A percentile compares a stretch with the other conserved stretches of the same genome.
Conservation (phyloP, 805 yeast genomes). For the Hanseniaspora pseudoguilliermondii region DNA sequence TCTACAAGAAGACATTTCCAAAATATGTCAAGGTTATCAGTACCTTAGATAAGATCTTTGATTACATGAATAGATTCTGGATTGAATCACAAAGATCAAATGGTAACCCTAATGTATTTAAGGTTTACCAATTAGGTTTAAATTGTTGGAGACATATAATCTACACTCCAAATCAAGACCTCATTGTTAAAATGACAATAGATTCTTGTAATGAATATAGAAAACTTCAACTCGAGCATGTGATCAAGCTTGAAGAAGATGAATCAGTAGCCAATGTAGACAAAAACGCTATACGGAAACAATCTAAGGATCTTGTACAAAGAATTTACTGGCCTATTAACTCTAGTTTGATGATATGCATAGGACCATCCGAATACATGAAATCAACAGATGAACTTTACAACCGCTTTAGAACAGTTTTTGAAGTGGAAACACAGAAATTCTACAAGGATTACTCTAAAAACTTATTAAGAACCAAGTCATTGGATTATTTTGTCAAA, state of each 20-base stretch:
- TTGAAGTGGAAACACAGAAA: conserved; percentile 21
- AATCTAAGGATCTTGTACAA: conserved; percentile 4
- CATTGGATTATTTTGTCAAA: conserved; percentile 80
- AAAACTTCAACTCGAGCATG: conserved; percentile 57
- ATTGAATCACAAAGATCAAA: conserved; percentile 90
- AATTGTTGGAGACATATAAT: conserved; percentile 78
- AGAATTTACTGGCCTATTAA: conserved; percentile 48
- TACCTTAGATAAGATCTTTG: conserved; percentile 81
- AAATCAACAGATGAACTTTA: conserved; percentile 75
- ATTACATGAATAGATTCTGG: conserved; percentile 95
- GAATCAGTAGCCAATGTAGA: not conserved
- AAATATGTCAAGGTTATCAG: conserved; percentile 86
- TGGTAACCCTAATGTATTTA: conserved; percentile 79
- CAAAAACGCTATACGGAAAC: not conserved
- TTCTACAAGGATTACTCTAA: conserved; percentile 60
- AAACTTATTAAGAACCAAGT: conserved; percentile 53
- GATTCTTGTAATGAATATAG: conserved; percentile 67
- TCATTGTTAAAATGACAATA: conserved; percentile 57
- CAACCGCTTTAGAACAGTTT: conserved; percentile 31
- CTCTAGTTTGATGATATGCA: conserved; percentile 79
- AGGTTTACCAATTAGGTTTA: conserved; percentile 77
- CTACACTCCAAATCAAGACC: conserved; percentile 53
- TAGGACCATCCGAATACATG: conserved; percentile 80
- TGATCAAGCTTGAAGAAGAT: conserved; percentile 3
- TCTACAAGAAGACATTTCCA: conserved; percentile 79